Evolutionary conservation across 1,139 yeast genomes (phyloP), one percentile per base, ranked within the genome.

Genomic region (Meyerozyma carpophila): DNA sequence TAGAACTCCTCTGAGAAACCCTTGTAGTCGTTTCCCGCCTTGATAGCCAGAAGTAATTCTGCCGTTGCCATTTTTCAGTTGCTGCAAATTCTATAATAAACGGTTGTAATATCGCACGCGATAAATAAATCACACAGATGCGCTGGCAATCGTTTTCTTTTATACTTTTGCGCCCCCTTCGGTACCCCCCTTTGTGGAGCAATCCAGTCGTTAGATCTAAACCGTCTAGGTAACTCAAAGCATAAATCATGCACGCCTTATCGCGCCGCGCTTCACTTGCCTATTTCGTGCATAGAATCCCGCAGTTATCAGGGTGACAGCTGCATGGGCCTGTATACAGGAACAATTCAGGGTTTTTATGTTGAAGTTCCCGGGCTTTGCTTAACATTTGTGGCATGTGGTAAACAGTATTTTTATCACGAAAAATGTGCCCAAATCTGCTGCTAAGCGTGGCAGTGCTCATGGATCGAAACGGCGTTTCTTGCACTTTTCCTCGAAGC

Each of bases 1-100:
- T 50, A 50, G 2, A 42, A 32, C 7, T 40, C 45, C 25, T 47
- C 49, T 26, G 49, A 24, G 26, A 50, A 29, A 5, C 46, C 37
- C 39, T 49, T 49, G 37, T 51, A 46, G 41, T 20, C 44, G 43
- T 50, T 50, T 2, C 52, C 54, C 13, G 48, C 47, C 36, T 44
- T 38, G 34, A 50, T 47, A 36, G 48, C 51, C 21, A 45, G 43
- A 11, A 47, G 24, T 37, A 50, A 42, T 9, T 43, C 46, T 10
- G 45, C 37, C 6, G 52, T 39, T 39, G 32, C 43, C 40, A 39
- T 29, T 14, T 31, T 32, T 27, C 13, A n/a, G 29, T 27, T 10
- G 29, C 29, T 21, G 24, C 24, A 21, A 27, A 27, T 11, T 27
- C 29, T 27, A 27, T 27, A 21, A 21, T 21, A 5, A 21, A 8